A percentile compares a stretch with the other conserved stretches of the same genome.
phyloP scores from a whole-genome alignment of 202 grass and related monocot genomes.

The Zoysia matrella region DNA sequence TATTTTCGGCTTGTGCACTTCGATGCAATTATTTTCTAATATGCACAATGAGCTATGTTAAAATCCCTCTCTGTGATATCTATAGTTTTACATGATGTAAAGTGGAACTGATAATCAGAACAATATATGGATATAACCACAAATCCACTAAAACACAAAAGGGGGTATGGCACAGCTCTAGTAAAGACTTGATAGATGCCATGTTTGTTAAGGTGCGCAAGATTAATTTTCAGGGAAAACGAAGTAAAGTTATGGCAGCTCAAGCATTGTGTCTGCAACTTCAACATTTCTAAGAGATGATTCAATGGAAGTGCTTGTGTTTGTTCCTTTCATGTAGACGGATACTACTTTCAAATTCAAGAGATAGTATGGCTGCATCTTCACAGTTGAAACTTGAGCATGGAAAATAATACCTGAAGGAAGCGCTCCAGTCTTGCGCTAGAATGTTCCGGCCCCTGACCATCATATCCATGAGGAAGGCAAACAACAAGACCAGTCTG shows the following conservation, averaged over 20 bases:
- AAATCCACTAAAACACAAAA: not conserved
- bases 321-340: conserved; percentile 15
- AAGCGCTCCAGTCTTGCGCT: too few relatives aligned
- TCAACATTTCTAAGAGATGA: not conserved
- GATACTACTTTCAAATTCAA: conserved; percentile 1
- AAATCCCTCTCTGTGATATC: too few relatives aligned
- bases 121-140: not conserved
- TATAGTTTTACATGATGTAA: not conserved
- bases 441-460: too few relatives aligned
- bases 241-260: not conserved
- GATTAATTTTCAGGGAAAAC: not conserved
- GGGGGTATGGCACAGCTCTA: not conserved
- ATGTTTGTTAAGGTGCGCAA: not conserved
- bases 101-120: not conserved
- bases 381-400: conserved; percentile 5
- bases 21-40: too few relatives aligned
- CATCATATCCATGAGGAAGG: too few relatives aligned
- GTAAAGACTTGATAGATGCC: not conserved
- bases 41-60: too few relatives aligned
- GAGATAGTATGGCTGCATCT: conserved; percentile 2
- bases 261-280: not conserved
- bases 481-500: too few relatives aligned
- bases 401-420: conserved; percentile 68
- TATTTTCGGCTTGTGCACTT: too few relatives aligned
- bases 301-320: not conserved